These are phyloP conservation scores for Tilletiaria anomala DNA, from an alignment of 1,284 basidiomycete species.

Conservation along the genomic window DNA sequence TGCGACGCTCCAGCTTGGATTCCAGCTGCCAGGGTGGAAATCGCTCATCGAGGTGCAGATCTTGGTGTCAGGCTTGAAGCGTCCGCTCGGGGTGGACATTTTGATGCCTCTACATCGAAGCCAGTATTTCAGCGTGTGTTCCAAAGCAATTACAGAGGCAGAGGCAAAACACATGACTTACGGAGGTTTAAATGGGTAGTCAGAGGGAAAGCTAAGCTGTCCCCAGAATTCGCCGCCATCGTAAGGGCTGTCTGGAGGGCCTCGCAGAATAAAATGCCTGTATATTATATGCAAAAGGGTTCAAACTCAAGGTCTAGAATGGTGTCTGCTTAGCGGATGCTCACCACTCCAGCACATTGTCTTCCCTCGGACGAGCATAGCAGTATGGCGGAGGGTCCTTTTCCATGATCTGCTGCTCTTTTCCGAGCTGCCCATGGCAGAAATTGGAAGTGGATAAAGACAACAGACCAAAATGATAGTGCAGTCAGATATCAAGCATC, in stretches of 20 bases:
- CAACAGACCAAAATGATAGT: neutral
- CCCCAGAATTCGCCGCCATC: constrained; percentile 85
- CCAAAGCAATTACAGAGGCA: neutral
- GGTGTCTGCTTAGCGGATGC: no score
- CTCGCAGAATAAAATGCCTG: constrained; percentile 51
- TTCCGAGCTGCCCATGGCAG: constrained; percentile 50
- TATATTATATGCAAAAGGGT: constrained; percentile 1
- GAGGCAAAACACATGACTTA: constrained; percentile 2
- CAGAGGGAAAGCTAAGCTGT: constrained; percentile 49
- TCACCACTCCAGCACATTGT: constrained; percentile 59
- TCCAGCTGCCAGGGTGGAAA: constrained; percentile 76
- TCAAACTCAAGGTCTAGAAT: no score
- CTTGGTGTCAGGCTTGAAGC: constrained; percentile 82
- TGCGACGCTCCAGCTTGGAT: constrained; percentile 81
- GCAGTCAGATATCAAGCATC: neutral
- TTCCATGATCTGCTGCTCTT: constrained; percentile 87
- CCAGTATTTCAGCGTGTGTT: neutral
- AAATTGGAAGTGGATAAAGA: constrained; percentile 1
- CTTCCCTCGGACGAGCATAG: constrained; percentile 84
- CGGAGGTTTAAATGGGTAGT: constrained; percentile 51
- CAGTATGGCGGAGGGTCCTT: constrained; percentile 83
- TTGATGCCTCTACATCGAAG: constrained; percentile 57
- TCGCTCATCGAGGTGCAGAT: constrained; percentile 46
- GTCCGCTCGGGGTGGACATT: constrained; percentile 86
- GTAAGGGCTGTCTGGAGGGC: constrained; percentile 80